Evolutionary conservation across 2,329 filamentous ascomycete species (phyloP), one percentile per base, ranked within the genome.

Genomic region (Trichophyton benhamiae): DNA sequence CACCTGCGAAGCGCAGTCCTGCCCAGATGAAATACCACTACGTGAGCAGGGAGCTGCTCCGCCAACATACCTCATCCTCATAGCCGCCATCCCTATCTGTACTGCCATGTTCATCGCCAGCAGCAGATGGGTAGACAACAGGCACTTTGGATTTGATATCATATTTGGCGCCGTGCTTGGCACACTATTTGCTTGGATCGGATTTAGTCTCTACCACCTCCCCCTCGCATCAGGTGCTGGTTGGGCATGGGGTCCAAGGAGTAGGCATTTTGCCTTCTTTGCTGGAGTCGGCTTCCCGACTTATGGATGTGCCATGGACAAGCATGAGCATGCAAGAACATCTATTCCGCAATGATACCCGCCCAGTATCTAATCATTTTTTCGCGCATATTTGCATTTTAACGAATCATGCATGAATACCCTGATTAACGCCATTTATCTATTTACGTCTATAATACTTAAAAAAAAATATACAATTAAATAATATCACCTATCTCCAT

Each of bases 71-170:
- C 84, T 94, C 1, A 79, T 95, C 11, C 76, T 86, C 52, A 72
- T 92, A 38, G 81, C 84, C 1, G 77, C 90, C 17, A 74, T 89
- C 1, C 91, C 91, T 1, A 82, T 91, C 65, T 87, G 85, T 61
- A 77, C 83, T 0, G 87, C 91, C 3, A 82, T 91, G 65, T 96
- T 91, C 76, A 87, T 96, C 64, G 81, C 87, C n/a, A 83, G 86
- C 30, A 92, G 89, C 0, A 87, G 92, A 9, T 97, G 87, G 82
- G 91, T 87, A 63, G 87, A 96, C 72, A 95, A 87, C 76, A 85
- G 89, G 44, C 92, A 97, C 73, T 88, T 92, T 71, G 91, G 87
- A n/a, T 92, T 96, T 71, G 92, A 97, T 66, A 88, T 96, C 66
- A 75, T 96, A 1, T 89, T 88, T 65, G 92, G 92, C n/a, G 87